Base-by-base conservation (phyloP, 805 yeast genomes). In the Starmerella stellata region DNA sequence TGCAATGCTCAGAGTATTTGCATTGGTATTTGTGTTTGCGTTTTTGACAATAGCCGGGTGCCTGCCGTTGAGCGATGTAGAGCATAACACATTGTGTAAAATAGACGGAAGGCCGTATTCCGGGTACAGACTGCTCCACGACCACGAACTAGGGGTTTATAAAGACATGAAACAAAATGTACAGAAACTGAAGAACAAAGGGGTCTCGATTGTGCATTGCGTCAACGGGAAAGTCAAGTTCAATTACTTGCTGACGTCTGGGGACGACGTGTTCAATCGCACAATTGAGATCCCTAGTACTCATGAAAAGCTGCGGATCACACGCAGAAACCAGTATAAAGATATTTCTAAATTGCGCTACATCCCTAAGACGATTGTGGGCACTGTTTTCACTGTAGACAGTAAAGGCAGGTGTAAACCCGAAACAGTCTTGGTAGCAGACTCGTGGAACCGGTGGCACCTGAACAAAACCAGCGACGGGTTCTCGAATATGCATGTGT, bases 351-450 rank as follows among this genome's bases (percentile, higher is more conserved):
- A 30, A 21, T 31, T 39, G 20, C 14, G 25, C 21, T 40, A 35
- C 23, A 16, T 43, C 8, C 40, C 46, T 13, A 36, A 38, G 5
- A 43, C 46, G 5, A 17, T 43, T 14, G 37, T 43, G 19, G 46
- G 44, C 5, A 42, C 37, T 4, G 34, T 29, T 2, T 43, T 28
- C 30, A 21, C n/a, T 11, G 27, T 9, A 14, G 35, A 15, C 20
- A 24, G 18, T 17, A 23, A n/a, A 2, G 16, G 27, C 16, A 31
- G 21, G 23, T 40, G 42, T 39, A 13, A 15, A 9, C 36, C 46
- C 4, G 3, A 37, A 2, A 35, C 35, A 16, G 44, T 38, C 17
- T 33, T 43, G 7, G 35, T 43, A 2, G 38, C 46, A 3, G 46
- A 40, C 30, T 5, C 4, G 9, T 40, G 46, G 46, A 15, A 8